These are phyloP conservation scores for Globisporangium irregulare DNA, from an alignment of 352 stramenopile genomes.

Conservation along the genomic window DNA sequence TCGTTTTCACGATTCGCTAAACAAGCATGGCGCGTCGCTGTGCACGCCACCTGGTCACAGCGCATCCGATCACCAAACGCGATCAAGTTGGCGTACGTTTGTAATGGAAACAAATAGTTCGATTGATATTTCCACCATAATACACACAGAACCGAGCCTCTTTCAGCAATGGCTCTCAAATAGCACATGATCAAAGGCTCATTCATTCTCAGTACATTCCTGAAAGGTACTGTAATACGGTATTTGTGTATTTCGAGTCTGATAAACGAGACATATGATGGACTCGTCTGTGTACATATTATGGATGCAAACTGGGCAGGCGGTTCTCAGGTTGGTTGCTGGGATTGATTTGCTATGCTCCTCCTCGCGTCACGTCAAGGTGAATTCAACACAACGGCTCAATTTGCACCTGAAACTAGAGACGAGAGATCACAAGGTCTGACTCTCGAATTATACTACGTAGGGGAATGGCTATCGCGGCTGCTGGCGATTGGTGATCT, in stretches of 20 bases:
- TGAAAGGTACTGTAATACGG: no score
- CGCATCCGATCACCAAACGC: background rate
- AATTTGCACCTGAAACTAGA: no score
- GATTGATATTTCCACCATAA: background rate
- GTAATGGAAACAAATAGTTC: background rate
- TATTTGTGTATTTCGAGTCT: no score
- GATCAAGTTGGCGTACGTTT: background rate
- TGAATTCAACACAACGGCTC: no score
- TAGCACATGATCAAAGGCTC: no score
- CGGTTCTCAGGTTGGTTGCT: background rate
- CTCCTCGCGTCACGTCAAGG: no score
- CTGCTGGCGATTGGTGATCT: background rate
- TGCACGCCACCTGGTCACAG: background rate
- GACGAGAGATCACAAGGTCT: no score
- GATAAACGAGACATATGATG: no score
- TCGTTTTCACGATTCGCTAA: background rate
- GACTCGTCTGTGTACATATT: background rate
- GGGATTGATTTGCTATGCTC: background rate
- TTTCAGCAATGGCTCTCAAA: no score
- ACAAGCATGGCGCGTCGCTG: background rate
- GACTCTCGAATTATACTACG: no score
- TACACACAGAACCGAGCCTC: background rate
- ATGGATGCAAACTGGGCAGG: background rate
- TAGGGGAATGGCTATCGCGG: no score
- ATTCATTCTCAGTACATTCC: no score